phyloP scores from a whole-genome alignment of 1,139 yeast genomes.

The Sugiyamaella sp. region DNA sequence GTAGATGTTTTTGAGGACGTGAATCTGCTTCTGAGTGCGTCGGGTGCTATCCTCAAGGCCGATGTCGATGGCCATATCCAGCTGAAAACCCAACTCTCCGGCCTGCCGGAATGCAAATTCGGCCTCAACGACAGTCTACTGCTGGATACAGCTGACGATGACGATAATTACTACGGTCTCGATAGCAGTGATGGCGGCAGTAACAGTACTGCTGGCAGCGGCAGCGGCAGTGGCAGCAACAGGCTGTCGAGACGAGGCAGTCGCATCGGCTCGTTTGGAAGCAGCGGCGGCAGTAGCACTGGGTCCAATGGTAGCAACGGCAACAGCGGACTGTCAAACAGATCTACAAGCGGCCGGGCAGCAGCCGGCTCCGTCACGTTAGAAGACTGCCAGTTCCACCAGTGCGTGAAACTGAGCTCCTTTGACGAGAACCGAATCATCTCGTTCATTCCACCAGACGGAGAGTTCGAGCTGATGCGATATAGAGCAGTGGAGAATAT shows the following conservation, averaged over 20 bases:
- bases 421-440: constrained; percentile 70
- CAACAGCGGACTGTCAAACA: not conserved
- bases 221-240: constrained; percentile 21
- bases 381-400: constrained; percentile 87
- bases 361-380: constrained; percentile 58
- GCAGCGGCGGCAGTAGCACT: constrained; percentile 32
- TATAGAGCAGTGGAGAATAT: constrained; percentile 64
- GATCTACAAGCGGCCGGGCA: constrained; percentile 34
- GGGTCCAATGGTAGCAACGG: constrained; percentile 16
- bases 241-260: constrained; percentile 24
- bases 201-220: constrained; percentile 17
- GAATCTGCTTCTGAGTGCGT: constrained; percentile 58
- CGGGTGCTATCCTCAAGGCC: constrained; percentile 61
- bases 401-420: constrained; percentile 72
- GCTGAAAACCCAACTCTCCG: constrained; percentile 73
- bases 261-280: constrained; percentile 20
- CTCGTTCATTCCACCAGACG: constrained; percentile 89
- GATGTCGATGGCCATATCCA: constrained; percentile 78
- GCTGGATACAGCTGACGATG: constrained; percentile 34
- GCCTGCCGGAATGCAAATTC: constrained; percentile 73
- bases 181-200: constrained; percentile 21
- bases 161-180: constrained; percentile 23
- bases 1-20: constrained; percentile 77
- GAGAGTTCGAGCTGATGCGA: constrained; percentile 78
- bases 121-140: constrained; percentile 57